These are phyloP conservation scores for Septoria petroselini DNA, from an alignment of 2,329 filamentous ascomycete species.

Conservation along the genomic window DNA sequence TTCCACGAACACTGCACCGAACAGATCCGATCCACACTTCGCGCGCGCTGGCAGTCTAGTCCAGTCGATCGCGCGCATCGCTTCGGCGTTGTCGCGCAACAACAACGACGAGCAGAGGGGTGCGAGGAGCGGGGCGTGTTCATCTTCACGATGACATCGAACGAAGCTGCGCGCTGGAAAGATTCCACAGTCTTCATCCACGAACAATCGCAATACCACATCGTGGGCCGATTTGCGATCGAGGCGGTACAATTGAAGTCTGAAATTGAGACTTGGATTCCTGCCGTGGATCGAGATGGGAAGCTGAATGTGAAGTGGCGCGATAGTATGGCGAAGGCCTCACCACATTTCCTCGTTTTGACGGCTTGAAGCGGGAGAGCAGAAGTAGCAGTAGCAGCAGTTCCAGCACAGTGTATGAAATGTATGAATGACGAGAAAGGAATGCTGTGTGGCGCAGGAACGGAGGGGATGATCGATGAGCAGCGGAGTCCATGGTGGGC, in stretches of 20 bases:
- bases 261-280: constrained; percentile 8
- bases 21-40: background rate
- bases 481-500: background rate
- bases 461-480: background rate
- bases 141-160: constrained; percentile 12
- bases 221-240: constrained; percentile 10
- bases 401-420: no score
- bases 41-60: constrained; percentile 6
- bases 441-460: background rate
- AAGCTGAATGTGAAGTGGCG: constrained; percentile 5
- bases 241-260: constrained; percentile 14
- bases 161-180: constrained; percentile 7
- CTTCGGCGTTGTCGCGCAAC: constrained; percentile 9
- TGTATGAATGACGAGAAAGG: constrained; percentile 4
- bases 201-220: constrained; percentile 1
- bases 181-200: constrained; percentile 2
- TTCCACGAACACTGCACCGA: constrained; percentile 14
- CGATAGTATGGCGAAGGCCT: background rate
- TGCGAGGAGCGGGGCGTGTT: background rate
- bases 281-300: background rate
- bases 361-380: background rate
- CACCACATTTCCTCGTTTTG: constrained; percentile 3
- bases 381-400: no score
- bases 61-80: constrained; percentile 6
- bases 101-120: no score